These are phyloP conservation scores for Phaseolus coccineus DNA, from an alignment of 331 rosid species.

Conservation along the genomic window DNA sequence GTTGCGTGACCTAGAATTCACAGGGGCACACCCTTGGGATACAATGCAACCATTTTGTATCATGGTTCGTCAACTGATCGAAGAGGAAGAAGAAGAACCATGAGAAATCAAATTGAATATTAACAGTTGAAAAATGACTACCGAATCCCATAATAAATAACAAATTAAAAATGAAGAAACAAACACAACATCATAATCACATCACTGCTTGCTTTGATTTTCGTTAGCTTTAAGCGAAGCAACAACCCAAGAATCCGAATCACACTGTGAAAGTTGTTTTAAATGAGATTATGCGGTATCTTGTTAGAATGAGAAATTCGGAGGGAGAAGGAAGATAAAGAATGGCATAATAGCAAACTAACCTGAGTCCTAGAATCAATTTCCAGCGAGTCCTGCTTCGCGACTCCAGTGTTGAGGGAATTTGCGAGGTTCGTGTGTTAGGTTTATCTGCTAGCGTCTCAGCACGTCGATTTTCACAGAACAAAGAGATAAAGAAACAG, in stretches of 20 bases:
- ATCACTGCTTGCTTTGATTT: not conserved
- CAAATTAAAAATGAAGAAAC: too few relatives aligned
- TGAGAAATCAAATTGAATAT: not conserved
- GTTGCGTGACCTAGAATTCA: constrained; percentile 49
- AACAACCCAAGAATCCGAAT: not conserved
- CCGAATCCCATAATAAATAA: not conserved
- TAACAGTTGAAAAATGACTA: not conserved
- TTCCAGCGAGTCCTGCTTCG: not conserved
- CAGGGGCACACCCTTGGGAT: constrained; percentile 54
- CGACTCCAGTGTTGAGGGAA: constrained; percentile 14
- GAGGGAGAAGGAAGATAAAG: not conserved
- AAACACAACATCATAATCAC: not conserved
- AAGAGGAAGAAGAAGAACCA: not conserved
- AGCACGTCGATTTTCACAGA: not conserved
- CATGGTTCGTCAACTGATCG: constrained; percentile 63
- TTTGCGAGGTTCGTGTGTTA: constrained; percentile 18
- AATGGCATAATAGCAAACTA: not conserved
- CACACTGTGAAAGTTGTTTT: not conserved
- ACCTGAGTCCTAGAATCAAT: not conserved
- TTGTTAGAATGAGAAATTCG: not conserved
- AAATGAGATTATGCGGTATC: not conserved
- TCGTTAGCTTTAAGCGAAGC: not conserved
- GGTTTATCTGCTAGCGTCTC: constrained; percentile 21
- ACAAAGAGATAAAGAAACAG: not conserved
- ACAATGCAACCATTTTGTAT: constrained; percentile 58